These are phyloP conservation scores for Sugiyamaella floridensis DNA, from an alignment of 805 yeast species.

Conservation along the genomic window DNA sequence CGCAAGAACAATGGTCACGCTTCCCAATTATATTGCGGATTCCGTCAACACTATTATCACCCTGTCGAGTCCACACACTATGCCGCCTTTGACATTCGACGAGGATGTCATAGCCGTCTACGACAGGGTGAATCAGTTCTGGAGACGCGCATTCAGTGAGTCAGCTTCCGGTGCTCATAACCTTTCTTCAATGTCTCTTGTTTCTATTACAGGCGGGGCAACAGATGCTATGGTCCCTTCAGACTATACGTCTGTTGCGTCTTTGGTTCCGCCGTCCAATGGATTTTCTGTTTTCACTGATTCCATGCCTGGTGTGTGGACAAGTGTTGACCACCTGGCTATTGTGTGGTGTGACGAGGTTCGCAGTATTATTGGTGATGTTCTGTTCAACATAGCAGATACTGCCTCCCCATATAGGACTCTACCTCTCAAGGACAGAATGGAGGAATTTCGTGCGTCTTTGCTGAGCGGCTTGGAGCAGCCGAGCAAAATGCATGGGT, in stretches of 20 bases:
- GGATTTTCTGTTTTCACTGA: slow-evolving; percentile 80
- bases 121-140: slow-evolving; percentile 62
- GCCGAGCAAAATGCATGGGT: background rate
- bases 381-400: slow-evolving; percentile 48
- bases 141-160: slow-evolving; percentile 53
- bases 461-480: slow-evolving; percentile 25
- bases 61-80: slow-evolving; percentile 81
- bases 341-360: slow-evolving; percentile 91
- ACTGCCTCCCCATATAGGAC: slow-evolving; percentile 24
- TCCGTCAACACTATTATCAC: slow-evolving; percentile 79
- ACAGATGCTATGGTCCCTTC: slow-evolving; percentile 75
- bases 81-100: slow-evolving; percentile 87
- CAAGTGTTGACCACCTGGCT: slow-evolving; percentile 86
- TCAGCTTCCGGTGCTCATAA: slow-evolving; percentile 46
- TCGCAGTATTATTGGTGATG: slow-evolving; percentile 50
- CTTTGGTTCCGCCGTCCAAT: slow-evolving; percentile 59
- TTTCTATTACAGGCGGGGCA: slow-evolving; percentile 83
- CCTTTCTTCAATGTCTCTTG: slow-evolving; percentile 50
- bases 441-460: slow-evolving; percentile 44
- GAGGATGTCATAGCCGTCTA: slow-evolving; percentile 72
- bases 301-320: slow-evolving; percentile 85
- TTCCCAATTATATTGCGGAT: slow-evolving; percentile 61
- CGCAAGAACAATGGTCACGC: slow-evolving; percentile 69
- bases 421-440: slow-evolving; percentile 44
- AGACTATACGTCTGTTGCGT: slow-evolving; percentile 70